Evolutionary conservation across 768 basidiomycete genomes (phyloP).

Genomic region (Boletus bicolor): DNA sequence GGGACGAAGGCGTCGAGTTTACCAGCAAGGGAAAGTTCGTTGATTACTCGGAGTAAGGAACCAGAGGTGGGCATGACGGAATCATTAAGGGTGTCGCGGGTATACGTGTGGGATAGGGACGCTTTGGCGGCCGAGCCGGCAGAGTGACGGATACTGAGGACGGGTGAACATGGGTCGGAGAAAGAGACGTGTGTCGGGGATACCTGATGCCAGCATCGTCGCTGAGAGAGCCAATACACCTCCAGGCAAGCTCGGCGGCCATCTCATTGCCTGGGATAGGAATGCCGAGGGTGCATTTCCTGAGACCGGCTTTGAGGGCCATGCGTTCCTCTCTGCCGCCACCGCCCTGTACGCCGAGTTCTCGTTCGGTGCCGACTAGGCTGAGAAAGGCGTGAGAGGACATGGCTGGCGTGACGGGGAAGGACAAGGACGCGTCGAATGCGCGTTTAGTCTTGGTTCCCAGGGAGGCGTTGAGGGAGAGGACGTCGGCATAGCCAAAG

Average conservation of each 20-base stretch:
- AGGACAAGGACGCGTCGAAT: constrained; percentile 65
- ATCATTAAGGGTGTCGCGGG: constrained; percentile 47
- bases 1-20: constrained; percentile 21
- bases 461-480: constrained; percentile 77
- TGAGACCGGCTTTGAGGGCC: constrained; percentile 66
- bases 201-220: constrained; percentile 83
- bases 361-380: constrained; percentile 72
- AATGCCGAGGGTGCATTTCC: constrained; percentile 16
- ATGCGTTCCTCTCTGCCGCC: constrained; percentile 37
- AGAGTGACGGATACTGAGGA: constrained; percentile 70
- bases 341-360: constrained; percentile 45
- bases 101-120: constrained; percentile 73
- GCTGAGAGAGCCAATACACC: constrained; percentile 69
- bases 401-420: constrained; percentile 62
- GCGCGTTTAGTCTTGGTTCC: constrained; percentile 87
- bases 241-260: constrained; percentile 76
- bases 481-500: constrained; percentile 86
- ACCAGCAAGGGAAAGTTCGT: constrained; percentile 20
- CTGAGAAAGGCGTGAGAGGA: constrained; percentile 67
- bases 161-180: constrained; percentile 1
- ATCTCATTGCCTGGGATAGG: constrained; percentile 57
- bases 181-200: not conserved
- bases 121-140: constrained; percentile 84
- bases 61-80: constrained; percentile 27
- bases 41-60: constrained; percentile 18